A percentile compares a stretch with the other conserved stretches of the same genome.
Evolutionary conservation across 805 yeast genomes (phyloP).

Genomic region (Saturnispora zaruensis): DNA sequence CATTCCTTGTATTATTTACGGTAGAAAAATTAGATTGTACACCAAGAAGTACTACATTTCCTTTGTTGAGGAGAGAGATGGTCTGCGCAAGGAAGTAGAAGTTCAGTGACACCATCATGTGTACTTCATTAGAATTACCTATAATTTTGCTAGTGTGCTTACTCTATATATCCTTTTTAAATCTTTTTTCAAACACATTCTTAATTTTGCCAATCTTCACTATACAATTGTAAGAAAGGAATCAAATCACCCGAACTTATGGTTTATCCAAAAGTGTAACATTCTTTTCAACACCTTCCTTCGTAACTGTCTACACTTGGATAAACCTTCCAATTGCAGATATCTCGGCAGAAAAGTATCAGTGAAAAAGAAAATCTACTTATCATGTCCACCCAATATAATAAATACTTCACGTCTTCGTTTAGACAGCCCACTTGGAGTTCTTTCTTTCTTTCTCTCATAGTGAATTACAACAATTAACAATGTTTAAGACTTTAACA

Average conservation of each 20-base stretch:
- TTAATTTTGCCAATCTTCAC: background rate
- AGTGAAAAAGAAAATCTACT: background rate
- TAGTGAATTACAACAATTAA: background rate
- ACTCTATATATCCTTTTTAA: background rate
- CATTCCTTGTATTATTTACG: constrained; percentile 39
- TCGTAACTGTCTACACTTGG: background rate
- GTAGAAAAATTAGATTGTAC: constrained; percentile 48
- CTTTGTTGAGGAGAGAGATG: constrained; percentile 46
- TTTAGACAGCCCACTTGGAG: background rate
- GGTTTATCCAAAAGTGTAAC: too few species aligned
- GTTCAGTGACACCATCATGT: background rate
- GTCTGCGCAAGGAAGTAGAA: constrained; percentile 16
- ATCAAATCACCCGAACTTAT: too few species aligned
- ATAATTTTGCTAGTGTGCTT: background rate
- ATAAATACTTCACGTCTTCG: background rate
- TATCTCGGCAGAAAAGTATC: background rate
- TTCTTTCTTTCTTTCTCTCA: background rate
- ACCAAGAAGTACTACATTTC: constrained; percentile 48
- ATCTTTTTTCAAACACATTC: background rate
- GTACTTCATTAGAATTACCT: background rate
- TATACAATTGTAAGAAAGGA: too few species aligned
- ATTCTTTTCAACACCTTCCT: background rate
- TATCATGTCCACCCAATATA: background rate
- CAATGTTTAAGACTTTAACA: constrained; percentile 14
- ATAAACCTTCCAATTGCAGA: background rate